Percentiles rank a stretch among this genome's conserved stretches.
Evolutionary conservation across 306 rosid species (phyloP).

Genomic region (Glycine latifolia): DNA sequence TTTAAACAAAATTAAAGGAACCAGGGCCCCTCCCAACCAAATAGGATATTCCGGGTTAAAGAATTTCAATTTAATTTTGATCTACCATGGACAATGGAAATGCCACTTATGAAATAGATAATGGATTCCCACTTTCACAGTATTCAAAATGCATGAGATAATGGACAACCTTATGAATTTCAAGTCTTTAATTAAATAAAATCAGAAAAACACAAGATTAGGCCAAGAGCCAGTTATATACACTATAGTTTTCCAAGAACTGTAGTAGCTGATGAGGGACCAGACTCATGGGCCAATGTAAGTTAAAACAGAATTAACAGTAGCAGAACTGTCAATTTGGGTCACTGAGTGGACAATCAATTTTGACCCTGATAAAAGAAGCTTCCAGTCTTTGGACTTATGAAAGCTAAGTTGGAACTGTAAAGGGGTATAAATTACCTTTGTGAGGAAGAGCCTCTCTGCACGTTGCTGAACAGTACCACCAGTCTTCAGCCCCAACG

Average conservation of each 20-base stretch:
- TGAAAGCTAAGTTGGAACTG: too few species aligned
- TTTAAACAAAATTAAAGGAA: constrained; percentile 36
- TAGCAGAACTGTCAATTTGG: too few species aligned
- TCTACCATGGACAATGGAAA: constrained; percentile 1
- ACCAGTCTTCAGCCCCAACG: constrained; percentile 84
- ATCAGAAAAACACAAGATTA: constrained; percentile 23
- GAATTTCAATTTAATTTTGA: constrained; percentile 7
- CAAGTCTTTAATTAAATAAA: constrained; percentile 6
- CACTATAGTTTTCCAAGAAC: not conserved
- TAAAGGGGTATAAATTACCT: constrained; percentile 58
- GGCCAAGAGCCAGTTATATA: not conserved
- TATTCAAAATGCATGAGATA: constrained; percentile 11
- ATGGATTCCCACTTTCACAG: not conserved
- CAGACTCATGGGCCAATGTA: not conserved
- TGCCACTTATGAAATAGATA: constrained; percentile 23
- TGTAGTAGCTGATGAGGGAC: not conserved
- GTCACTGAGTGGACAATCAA: not conserved
- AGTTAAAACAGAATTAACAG: constrained; percentile 23
- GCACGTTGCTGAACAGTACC: constrained; percentile 98
- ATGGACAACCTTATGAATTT: constrained; percentile 2
- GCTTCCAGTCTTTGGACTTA: too few species aligned
- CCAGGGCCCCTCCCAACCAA: constrained; percentile 34
- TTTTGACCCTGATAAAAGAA: too few species aligned
- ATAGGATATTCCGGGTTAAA: constrained; percentile 2
- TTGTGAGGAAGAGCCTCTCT: constrained; percentile 93